Conservation (phyloP, 768 basidiomycete genomes). For the Suillus spraguei region DNA sequence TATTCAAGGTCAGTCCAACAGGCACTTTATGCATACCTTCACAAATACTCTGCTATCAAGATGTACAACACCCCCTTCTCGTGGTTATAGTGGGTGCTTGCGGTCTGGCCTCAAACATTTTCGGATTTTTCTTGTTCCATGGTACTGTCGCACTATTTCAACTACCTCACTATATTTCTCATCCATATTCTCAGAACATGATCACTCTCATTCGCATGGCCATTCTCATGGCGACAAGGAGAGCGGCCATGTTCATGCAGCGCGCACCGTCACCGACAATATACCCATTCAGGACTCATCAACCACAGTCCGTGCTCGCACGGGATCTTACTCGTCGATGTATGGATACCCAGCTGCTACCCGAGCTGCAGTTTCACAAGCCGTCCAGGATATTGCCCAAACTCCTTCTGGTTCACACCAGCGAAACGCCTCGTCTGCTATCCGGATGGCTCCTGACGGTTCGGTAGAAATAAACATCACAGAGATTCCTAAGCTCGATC, state of each 20-base stretch:
- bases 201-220: slow-evolving; percentile 68
- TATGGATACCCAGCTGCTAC: slow-evolving; percentile 78
- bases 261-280: slow-evolving; percentile 32
- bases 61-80: slow-evolving; percentile 85
- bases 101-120: slow-evolving; percentile 88
- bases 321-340: slow-evolving; percentile 58
- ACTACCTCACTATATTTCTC: slow-evolving; percentile 14
- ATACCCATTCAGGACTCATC: slow-evolving; percentile 26
- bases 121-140: slow-evolving; percentile 94
- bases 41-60: slow-evolving; percentile 40
- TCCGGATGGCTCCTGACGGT: background rate
- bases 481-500: slow-evolving; percentile 13
- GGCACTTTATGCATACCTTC: background rate
- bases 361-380: slow-evolving; percentile 73
- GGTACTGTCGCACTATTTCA: slow-evolving; percentile 49
- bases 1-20: slow-evolving; percentile 59
- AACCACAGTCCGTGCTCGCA: slow-evolving; percentile 32
- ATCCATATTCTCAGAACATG: slow-evolving; percentile 34
- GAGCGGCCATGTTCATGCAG: slow-evolving; percentile 43
- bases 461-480: background rate
- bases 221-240: slow-evolving; percentile 47
- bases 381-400: slow-evolving; percentile 76
- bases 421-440: slow-evolving; percentile 22
- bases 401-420: slow-evolving; percentile 12
- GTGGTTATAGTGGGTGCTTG: slow-evolving; percentile 89